Evolutionary conservation across 2,329 filamentous ascomycete species (phyloP), one percentile per base, ranked within the genome.

Genomic region (Chaetomiaceae sp.): DNA sequence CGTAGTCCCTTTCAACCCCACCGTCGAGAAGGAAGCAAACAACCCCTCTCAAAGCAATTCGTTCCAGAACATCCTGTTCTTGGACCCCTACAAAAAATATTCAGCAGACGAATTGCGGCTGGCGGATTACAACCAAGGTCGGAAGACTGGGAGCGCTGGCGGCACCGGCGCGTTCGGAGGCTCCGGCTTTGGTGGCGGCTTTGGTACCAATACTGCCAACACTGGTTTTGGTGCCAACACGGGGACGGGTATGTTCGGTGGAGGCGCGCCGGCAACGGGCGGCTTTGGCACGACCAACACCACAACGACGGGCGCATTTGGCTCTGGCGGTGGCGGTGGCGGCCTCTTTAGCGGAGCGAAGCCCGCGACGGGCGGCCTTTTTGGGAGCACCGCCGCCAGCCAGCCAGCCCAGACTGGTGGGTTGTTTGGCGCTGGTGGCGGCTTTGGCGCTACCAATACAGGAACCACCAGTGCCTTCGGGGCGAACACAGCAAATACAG

Each of bases 91-190:
- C 70, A 83, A 83, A 65, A 94, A 93, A 63, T 97, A 85, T 72
- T 96, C 91, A 9, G 79, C 87, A n/a, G 93, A 87, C 58, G 84
- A 93, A 65, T 68, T 93, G 44, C 77, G 87, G 60, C 67, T 95
- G 51, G 88, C 81, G 37, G 93, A 98, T 66, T 98, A 98, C 64
- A 79, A 83, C 49, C 86, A 90, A 65, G 90, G 90, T 41, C 82
- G 90, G 49, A 84, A 84, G 44, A 88, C 79, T 62, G 93, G 90
- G 27, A 95, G 91, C 65, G 76, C 78, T 34, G 88, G 84, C 51
- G 88, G 88, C 24, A 85, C 89, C 55, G 89, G 89, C 48, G 86
- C 85, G 7, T 96, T 96, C 65, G 91, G 89, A 15, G 74, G 64
- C 56, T 74, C 73, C 17, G 65, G 65, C 38, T 73, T 78, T 56